Conservation (phyloP, 257 asterid genomes). For the Coffea eugenioides region DNA sequence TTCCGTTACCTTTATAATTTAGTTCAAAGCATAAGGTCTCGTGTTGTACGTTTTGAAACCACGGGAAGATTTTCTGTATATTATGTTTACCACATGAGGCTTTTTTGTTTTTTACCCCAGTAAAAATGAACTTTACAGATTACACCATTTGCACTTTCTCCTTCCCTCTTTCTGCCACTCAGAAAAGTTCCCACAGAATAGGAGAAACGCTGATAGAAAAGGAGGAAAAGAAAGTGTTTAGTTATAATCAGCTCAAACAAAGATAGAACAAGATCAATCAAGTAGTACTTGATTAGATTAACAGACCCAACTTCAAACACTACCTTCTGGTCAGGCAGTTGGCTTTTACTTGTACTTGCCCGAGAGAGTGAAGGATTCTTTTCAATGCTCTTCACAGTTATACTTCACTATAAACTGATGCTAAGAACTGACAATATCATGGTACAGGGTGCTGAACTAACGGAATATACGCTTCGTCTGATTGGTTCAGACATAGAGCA, state of each 20-base stretch:
- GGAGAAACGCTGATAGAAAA: neutral
- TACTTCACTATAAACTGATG: neutral
- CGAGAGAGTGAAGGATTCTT: no score
- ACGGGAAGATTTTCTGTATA: no score
- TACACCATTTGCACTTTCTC: no score
- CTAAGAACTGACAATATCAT: constrained; percentile 1
- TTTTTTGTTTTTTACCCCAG: no score
- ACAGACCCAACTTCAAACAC: neutral
- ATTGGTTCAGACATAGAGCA: constrained; percentile 90
- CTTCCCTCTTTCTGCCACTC: neutral
- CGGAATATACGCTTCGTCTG: constrained; percentile 89
- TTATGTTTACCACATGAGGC: no score
- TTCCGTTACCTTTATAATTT: no score
- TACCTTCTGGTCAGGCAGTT: neutral
- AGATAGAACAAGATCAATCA: neutral
- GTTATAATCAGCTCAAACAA: neutral
- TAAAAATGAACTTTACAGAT: no score
- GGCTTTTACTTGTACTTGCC: neutral
- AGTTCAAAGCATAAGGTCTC: no score
- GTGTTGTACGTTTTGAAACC: no score
- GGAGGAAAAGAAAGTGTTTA: neutral
- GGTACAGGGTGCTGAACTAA: constrained; percentile 79
- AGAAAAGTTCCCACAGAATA: neutral
- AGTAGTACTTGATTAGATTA: neutral
- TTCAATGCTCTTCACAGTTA: neutral